Evolutionary conservation across 2,329 filamentous ascomycete genomes (phyloP).

Genomic region (Periglandula ipomoeae): DNA sequence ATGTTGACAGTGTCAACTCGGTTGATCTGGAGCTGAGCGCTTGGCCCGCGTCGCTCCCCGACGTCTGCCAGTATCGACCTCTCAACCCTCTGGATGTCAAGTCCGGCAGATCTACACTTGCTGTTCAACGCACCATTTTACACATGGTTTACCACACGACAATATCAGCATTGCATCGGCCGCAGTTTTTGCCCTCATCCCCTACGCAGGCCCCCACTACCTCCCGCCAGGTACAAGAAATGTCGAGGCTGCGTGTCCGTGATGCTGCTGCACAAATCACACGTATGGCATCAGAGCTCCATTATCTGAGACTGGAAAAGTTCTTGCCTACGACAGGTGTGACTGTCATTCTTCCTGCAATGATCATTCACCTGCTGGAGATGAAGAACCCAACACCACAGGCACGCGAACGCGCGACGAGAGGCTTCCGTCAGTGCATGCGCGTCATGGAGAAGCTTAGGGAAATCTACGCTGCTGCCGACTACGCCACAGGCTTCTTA

Average conservation of each 20-base stretch:
- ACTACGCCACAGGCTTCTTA: constrained; percentile 92
- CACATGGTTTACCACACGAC: constrained; percentile 94
- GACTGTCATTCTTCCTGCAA: constrained; percentile 81
- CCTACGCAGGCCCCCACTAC: constrained; percentile 42
- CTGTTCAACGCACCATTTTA: constrained; percentile 72
- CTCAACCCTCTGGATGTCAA: constrained; percentile 46
- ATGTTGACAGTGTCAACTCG: constrained; percentile 65
- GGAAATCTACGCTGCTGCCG: constrained; percentile 87
- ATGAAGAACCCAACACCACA: constrained; percentile 74
- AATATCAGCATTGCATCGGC: constrained; percentile 80
- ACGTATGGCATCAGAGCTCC: constrained; percentile 68
- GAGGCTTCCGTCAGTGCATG: constrained; percentile 88
- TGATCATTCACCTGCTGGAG: constrained; percentile 88
- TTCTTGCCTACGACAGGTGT: constrained; percentile 85
- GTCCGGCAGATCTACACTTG: constrained; percentile 49
- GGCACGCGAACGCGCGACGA: constrained; percentile 62
- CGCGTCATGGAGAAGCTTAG: constrained; percentile 77
- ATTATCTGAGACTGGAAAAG: constrained; percentile 61
- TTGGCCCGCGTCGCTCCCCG: constrained; percentile 67
- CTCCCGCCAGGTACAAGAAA: constrained; percentile 65
- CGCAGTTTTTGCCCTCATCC: constrained; percentile 75
- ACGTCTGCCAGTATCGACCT: constrained; percentile 59
- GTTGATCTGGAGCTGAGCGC: constrained; percentile 72
- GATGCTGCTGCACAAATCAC: constrained; percentile 81
- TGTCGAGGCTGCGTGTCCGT: constrained; percentile 73